These are phyloP conservation scores for Bipolaris sorokiniana DNA, from an alignment of 2,329 filamentous ascomycete genomes.

Conservation along the genomic window DNA sequence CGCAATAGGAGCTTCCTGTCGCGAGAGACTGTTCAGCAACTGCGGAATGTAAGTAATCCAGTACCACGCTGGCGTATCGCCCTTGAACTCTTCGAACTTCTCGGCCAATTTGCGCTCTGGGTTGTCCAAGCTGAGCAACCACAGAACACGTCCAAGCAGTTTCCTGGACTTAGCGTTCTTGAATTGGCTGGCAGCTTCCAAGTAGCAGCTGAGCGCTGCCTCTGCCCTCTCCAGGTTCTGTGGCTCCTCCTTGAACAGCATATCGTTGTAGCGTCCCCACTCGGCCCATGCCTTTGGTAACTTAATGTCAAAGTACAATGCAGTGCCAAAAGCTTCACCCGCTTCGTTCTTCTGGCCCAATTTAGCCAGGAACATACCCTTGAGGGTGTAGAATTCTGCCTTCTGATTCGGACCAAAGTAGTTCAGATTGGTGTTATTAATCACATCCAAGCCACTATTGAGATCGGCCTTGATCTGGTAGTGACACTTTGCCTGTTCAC, in stretches of 20 bases:
- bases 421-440: slow-evolving; percentile 99
- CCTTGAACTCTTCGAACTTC: slow-evolving; percentile 95
- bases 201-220: slow-evolving; percentile 92
- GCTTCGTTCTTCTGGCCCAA: slow-evolving; percentile 89
- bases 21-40: slow-evolving; percentile 85
- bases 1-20: slow-evolving; percentile 88
- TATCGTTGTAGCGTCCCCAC: slow-evolving; percentile 98
- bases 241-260: slow-evolving; percentile 91
- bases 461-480: slow-evolving; percentile 96
- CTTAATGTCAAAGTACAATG: slow-evolving; percentile 93
- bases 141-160: slow-evolving; percentile 88
- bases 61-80: slow-evolving; percentile 97
- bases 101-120: slow-evolving; percentile 79
- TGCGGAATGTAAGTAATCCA: slow-evolving; percentile 99
- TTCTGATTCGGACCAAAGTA: slow-evolving; percentile 97
- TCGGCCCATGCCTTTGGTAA: slow-evolving; percentile 98
- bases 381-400: slow-evolving; percentile 97
- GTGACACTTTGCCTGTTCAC: slow-evolving; percentile 99
- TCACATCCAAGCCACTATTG: slow-evolving; percentile 91
- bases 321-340: slow-evolving; percentile 91
- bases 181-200: slow-evolving; percentile 94
- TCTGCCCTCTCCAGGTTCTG: slow-evolving; percentile 81
- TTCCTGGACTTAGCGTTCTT: slow-evolving; percentile 97
- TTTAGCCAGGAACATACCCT: slow-evolving; percentile 99
- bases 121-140: slow-evolving; percentile 94